These are phyloP conservation scores for Anacardium occidentale DNA, from an alignment of 345 rosid species.

Conservation along the genomic window DNA sequence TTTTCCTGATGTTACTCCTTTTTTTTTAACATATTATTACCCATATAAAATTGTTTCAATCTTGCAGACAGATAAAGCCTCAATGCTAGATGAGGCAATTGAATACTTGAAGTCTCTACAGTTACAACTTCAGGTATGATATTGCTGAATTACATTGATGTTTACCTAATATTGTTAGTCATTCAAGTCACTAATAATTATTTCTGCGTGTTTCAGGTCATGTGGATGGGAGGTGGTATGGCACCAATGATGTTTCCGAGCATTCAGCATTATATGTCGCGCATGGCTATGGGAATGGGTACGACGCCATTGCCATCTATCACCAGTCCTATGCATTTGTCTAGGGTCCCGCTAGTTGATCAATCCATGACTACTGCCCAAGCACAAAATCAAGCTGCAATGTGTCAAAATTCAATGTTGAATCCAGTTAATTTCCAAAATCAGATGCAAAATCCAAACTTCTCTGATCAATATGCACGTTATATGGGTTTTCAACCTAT, in stretches of 20 bases:
- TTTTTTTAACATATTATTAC: background rate
- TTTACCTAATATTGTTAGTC: background rate
- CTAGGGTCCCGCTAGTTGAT: constrained; percentile 45
- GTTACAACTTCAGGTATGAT: constrained; percentile 72
- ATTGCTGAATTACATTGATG: background rate
- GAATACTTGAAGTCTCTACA: constrained; percentile 93
- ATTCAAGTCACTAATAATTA: constrained; percentile 8
- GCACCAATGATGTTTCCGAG: constrained; percentile 88
- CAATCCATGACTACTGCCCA: constrained; percentile 40
- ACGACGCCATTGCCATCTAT: constrained; percentile 31
- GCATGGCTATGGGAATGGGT: constrained; percentile 53
- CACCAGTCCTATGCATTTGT: constrained; percentile 41
- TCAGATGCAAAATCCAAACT: constrained; percentile 38
- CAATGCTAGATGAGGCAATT: constrained; percentile 90
- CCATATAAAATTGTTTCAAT: constrained; percentile 8
- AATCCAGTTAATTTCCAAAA: constrained; percentile 41
- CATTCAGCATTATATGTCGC: constrained; percentile 54
- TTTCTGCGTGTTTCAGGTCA: constrained; percentile 47
- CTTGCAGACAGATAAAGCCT: constrained; percentile 87
- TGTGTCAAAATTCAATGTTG: constrained; percentile 40
- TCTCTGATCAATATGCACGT: constrained; percentile 46
- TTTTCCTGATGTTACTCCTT: no score
- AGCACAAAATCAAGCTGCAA: constrained; percentile 37
- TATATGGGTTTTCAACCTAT: constrained; percentile 48
- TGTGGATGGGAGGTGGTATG: constrained; percentile 93